Percentiles rank a stretch among this genome's conserved stretches.
Conservation (phyloP, 352 stramenopile species). For the Pythium biforme region DNA sequence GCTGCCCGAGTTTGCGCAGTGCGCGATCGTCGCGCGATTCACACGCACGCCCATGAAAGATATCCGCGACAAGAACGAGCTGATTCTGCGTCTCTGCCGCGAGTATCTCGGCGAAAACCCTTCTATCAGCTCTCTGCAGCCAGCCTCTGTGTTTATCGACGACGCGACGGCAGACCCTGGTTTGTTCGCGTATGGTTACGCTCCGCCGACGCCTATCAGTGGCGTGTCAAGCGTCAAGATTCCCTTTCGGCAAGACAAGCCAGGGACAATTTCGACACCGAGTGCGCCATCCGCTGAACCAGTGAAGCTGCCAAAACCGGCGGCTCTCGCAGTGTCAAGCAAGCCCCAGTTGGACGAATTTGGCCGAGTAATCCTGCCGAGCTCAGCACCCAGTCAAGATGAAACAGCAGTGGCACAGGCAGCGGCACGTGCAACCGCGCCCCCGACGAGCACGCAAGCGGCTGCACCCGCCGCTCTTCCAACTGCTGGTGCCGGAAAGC, state of each 20-base stretch:
- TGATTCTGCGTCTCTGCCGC: conserved; percentile 67
- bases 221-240: conserved; percentile 52
- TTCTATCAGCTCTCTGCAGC: conserved; percentile 44
- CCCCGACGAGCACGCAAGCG: not conserved
- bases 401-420: not conserved
- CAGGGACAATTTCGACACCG: conserved; percentile 23
- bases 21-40: conserved; percentile 69
- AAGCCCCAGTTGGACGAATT: conserved; percentile 53
- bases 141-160: conserved; percentile 43
- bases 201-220: conserved; percentile 52
- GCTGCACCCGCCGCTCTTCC: not conserved
- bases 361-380: conserved; percentile 34
- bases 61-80: conserved; percentile 75
- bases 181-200: conserved; percentile 71
- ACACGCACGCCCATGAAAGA: conserved; percentile 55
- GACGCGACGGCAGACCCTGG: conserved; percentile 46
- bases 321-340: not conserved
- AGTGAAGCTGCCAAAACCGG: not conserved
- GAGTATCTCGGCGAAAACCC: conserved; percentile 81
- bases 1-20: conserved; percentile 78
- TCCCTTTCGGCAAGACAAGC: conserved; percentile 49
- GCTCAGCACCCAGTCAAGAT: not conserved
- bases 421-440: not conserved
- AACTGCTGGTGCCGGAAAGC: conserved; percentile 8
- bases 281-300: not conserved